phyloP scores from a whole-genome alignment of 805 yeast genomes.

The Candida pini region DNA sequence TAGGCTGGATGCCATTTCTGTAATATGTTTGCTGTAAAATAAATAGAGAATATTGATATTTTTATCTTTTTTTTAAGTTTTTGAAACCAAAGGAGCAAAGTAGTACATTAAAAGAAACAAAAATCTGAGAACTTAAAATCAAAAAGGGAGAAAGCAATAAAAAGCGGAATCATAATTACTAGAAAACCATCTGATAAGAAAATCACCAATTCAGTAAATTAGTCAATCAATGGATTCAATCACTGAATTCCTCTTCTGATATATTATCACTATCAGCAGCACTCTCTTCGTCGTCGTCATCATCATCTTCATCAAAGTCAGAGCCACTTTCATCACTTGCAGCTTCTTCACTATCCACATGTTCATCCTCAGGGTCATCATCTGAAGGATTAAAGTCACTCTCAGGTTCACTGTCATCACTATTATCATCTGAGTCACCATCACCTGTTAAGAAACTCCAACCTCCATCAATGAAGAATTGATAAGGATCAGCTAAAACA shows the following conservation, averaged over 20 bases:
- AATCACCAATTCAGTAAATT: no score
- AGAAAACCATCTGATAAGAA: no score
- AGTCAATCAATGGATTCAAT: constrained; percentile 9
- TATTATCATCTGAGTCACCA: constrained; percentile 70
- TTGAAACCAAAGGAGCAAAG: no score
- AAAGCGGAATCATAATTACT: no score
- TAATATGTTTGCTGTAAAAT: constrained; percentile 15
- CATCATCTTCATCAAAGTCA: constrained; percentile 20
- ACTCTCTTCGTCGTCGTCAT: constrained; percentile 19
- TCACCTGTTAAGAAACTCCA: constrained; percentile 92
- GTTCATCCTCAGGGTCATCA: constrained; percentile 56
- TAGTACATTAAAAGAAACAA: neutral
- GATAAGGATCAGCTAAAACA: constrained; percentile 84
- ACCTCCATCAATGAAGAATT: constrained; percentile 91
- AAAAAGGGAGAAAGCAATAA: neutral
- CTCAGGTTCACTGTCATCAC: constrained; percentile 64
- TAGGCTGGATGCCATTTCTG: constrained; percentile 87
- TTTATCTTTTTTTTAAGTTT: no score
- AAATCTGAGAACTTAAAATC: neutral
- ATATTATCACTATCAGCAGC: constrained; percentile 24
- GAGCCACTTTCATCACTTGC: constrained; percentile 21
- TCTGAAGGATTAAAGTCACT: constrained; percentile 57
- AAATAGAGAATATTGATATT: no score
- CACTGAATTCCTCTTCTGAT: constrained; percentile 28
- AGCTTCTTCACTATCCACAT: constrained; percentile 30